Evolutionary conservation across 345 rosid genomes (phyloP).

Genomic region (Bruguiera gymnorhiza): DNA sequence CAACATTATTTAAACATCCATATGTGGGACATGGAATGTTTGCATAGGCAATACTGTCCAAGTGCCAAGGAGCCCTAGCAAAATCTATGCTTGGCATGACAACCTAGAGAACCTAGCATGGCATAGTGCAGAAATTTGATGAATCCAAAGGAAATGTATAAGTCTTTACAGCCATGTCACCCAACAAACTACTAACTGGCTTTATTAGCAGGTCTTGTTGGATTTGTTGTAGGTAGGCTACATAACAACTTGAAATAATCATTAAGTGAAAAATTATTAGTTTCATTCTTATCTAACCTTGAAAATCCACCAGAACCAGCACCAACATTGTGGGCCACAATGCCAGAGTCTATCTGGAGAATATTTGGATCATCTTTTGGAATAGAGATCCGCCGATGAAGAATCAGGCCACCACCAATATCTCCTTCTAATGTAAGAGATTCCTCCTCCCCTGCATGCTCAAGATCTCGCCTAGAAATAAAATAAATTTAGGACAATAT

Average conservation of each 20-base stretch:
- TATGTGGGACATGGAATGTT: too few species aligned
- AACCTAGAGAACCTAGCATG: too few species aligned
- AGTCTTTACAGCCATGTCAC: not conserved
- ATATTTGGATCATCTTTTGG: conserved; percentile 42
- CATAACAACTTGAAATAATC: too few species aligned
- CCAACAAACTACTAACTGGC: not conserved
- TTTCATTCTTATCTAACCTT: conserved; percentile 41
- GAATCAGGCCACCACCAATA: conserved; percentile 74
- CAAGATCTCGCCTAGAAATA: conserved; percentile 60
- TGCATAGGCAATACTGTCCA: not conserved
- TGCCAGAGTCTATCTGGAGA: conserved; percentile 57
- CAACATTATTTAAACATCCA: too few species aligned
- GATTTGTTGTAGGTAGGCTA: not conserved
- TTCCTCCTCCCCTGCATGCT: conserved; percentile 76
- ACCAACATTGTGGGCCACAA: conserved; percentile 70
- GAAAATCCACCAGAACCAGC: conserved; percentile 96
- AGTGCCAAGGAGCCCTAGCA: not conserved
- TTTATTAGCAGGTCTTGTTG: not conserved
- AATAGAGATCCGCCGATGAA: conserved; percentile 51
- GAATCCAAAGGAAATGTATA: not conserved
- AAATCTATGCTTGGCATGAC: too few species aligned
- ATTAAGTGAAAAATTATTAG: not conserved
- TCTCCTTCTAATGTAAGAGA: conserved; percentile 66
- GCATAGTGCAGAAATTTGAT: too few species aligned
- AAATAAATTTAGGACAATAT: not conserved